Conservation (phyloP, 2,329 filamentous ascomycete species). For the Diaporthe amygdali region DNA sequence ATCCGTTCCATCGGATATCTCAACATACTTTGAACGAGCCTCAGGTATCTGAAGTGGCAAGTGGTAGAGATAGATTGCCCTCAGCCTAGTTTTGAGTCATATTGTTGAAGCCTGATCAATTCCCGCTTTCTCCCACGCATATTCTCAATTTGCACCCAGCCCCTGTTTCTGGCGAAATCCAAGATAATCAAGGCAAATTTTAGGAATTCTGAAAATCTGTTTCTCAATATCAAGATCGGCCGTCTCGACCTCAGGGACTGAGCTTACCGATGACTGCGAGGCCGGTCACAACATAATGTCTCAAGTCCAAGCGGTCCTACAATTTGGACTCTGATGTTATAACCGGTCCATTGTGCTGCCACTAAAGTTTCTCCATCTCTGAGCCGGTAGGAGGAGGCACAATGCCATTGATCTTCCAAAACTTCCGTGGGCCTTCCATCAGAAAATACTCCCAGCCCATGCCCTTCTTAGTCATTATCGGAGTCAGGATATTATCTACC, state of each 20-base stretch:
- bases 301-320: background rate
- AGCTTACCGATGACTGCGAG: background rate
- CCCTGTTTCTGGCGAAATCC: no score
- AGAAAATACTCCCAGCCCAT: constrained; percentile 3
- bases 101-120: no score
- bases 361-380: background rate
- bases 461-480: background rate
- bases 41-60: no score
- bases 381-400: background rate
- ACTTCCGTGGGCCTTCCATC: background rate
- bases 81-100: no score
- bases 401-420: background rate
- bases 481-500: background rate
- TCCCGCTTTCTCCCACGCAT: no score
- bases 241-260: no score
- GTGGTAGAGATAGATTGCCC: no score
- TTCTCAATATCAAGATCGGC: background rate
- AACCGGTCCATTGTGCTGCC: background rate
- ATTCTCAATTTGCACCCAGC: no score
- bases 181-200: background rate
- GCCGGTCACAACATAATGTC: background rate
- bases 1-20: no score
- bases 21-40: no score
- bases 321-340: background rate
- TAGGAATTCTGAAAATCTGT: background rate